A percentile compares a stretch with the other conserved stretches of the same genome.
These are phyloP conservation scores for Rhizophagus clarus DNA, from an alignment of 192 early-diverging fungal species.

Conservation along the genomic window DNA sequence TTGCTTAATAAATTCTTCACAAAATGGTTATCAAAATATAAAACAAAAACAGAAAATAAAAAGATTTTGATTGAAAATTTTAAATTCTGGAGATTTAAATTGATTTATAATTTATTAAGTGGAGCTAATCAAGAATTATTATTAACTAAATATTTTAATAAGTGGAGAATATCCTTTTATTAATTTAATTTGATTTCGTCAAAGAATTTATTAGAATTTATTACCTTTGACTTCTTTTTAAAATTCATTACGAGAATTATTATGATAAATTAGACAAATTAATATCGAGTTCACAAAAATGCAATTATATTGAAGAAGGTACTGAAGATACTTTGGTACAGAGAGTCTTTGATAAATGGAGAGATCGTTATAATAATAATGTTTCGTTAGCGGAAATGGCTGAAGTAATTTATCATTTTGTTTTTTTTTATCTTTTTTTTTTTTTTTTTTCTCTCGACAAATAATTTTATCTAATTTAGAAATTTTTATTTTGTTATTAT, in stretches of 20 bases:
- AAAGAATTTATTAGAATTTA: background rate
- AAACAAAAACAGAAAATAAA: slow-evolving; percentile 9
- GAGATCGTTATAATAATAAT: slow-evolving; percentile 17
- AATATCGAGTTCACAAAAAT: background rate
- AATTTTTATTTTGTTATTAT: background rate
- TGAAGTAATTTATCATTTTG: background rate
- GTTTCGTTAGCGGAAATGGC: slow-evolving; percentile 17
- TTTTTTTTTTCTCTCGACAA: background rate
- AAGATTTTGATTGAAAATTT: background rate
- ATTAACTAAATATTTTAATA: background rate
- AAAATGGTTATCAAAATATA: background rate
- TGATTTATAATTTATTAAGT: background rate
- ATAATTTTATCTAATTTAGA: background rate
- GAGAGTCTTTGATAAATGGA: slow-evolving; percentile 21
- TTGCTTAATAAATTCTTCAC: background rate
- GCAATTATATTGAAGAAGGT: background rate
- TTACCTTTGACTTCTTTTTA: background rate
- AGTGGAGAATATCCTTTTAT: slow-evolving; percentile 26
- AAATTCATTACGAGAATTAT: slow-evolving; percentile 12
- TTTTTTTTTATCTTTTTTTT: background rate
- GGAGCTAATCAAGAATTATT: background rate
- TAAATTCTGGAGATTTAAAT: slow-evolving; percentile 22
- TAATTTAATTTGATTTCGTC: background rate
- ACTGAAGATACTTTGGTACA: background rate
- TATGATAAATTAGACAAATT: background rate